phyloP scores from a whole-genome alignment of 495 filamentous ascomycete species.

The Darksidea phi region DNA sequence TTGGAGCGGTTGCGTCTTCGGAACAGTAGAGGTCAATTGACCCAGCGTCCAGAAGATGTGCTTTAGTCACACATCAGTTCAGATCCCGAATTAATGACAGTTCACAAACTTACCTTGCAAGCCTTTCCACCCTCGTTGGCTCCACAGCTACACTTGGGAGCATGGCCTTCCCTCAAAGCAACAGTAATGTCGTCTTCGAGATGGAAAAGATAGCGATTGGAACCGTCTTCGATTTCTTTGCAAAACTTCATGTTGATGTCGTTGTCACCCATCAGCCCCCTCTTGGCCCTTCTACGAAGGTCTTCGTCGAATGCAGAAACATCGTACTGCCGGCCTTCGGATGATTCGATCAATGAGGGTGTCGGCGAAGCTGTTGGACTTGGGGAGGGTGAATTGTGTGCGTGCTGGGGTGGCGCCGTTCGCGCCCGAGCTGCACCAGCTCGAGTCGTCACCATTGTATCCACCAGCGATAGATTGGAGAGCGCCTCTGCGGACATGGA shows the following conservation, averaged over 20 bases:
- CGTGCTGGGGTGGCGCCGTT: conserved; percentile 5
- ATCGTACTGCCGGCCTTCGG: conserved; percentile 27
- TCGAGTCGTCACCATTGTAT: conserved; percentile 34
- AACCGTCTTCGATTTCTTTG: conserved; percentile 8
- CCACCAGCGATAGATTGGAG: conserved; percentile 28
- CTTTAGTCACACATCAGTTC: conserved; percentile 19
- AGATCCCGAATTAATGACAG: neutral
- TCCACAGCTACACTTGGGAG: conserved; percentile 32
- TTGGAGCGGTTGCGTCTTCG: conserved; percentile 6
- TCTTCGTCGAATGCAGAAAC: conserved; percentile 22
- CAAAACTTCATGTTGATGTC: conserved; percentile 34
- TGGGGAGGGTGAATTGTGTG: conserved; percentile 1
- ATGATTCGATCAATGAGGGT: conserved; percentile 16
- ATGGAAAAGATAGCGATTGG: conserved; percentile 25
- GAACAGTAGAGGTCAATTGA: conserved; percentile 16
- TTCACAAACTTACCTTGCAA: conserved; percentile 28
- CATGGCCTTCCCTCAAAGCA: conserved; percentile 14
- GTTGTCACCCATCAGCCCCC: conserved; percentile 29
- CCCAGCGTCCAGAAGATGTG: conserved; percentile 36
- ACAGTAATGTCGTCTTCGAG: conserved; percentile 33
- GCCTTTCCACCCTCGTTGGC: conserved; percentile 31
- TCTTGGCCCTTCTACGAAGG: conserved; percentile 21
- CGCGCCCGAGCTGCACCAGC: conserved; percentile 29
- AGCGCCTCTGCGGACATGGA: conserved; percentile 36
- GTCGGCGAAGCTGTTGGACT: conserved; percentile 7